Percentiles rank a stretch among this genome's conserved stretches.
Conservation (phyloP, 805 yeast genomes). For the Spathaspora sp. region DNA sequence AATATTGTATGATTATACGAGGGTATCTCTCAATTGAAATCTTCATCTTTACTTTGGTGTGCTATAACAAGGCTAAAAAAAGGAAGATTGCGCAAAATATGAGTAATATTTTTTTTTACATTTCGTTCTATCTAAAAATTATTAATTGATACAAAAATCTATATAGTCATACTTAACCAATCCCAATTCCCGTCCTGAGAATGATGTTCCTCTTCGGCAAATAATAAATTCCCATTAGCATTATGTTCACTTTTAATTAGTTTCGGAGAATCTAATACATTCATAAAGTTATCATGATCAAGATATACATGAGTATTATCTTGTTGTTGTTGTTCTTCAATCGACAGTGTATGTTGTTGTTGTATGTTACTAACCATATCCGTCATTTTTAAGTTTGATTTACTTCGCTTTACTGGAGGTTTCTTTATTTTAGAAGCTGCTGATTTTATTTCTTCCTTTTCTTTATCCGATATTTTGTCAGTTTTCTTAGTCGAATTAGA, state of each 20-base stretch:
- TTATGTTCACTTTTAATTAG: background rate
- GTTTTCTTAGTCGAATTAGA: background rate
- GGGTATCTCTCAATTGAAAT: slow-evolving; percentile 40
- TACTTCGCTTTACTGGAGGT: background rate
- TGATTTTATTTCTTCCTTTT: background rate
- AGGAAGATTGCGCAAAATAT: background rate
- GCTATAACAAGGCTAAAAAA: background rate
- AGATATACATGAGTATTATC: background rate
- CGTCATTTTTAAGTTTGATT: background rate
- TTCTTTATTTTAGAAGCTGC: background rate
- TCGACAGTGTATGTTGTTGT: no score
- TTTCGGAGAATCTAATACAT: slow-evolving; percentile 2
- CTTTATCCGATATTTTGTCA: background rate
- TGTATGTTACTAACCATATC: background rate
- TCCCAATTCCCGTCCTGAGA: slow-evolving; percentile 16
- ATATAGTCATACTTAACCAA: slow-evolving; percentile 27
- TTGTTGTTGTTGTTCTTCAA: background rate
- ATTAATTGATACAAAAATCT: background rate
- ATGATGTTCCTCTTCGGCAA: slow-evolving; percentile 7
- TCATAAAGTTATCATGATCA: slow-evolving; percentile 3
- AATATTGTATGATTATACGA: slow-evolving; percentile 64
- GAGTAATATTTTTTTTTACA: background rate
- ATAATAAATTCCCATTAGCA: background rate
- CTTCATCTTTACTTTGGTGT: background rate
- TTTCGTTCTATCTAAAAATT: background rate